phyloP scores from a whole-genome alignment of 805 yeast species.

The baker's yeast (Saccharomyces cerevisiae) region DNA sequence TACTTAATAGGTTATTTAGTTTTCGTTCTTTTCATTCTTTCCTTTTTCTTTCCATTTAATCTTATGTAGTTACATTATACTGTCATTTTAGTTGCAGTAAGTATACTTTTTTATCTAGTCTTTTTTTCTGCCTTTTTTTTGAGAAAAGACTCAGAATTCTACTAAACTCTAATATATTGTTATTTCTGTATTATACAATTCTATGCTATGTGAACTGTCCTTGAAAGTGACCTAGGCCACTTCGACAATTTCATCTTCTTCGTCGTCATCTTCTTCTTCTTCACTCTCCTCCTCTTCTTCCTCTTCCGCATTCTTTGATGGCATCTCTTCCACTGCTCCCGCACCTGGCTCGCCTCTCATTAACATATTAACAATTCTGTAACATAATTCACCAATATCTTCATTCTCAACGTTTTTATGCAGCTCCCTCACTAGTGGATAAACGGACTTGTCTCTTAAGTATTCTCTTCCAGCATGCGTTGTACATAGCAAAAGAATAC shows the following conservation, averaged over 20 bases:
- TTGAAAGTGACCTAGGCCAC: slow-evolving; percentile 19
- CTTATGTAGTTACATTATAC: neutral
- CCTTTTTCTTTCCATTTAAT: neutral
- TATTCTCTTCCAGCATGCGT: slow-evolving; percentile 65
- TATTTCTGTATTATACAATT: neutral
- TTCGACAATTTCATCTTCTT: slow-evolving; percentile 29
- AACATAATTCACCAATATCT: slow-evolving; percentile 60
- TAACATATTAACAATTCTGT: slow-evolving; percentile 77
- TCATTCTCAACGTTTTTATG: slow-evolving; percentile 50
- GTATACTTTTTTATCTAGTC: neutral
- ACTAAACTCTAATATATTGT: neutral
- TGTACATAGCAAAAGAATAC: slow-evolving; percentile 70
- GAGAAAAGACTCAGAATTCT: neutral
- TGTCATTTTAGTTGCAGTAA: too few species aligned
- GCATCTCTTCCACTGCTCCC: slow-evolving; percentile 40
- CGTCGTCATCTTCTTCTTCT: slow-evolving; percentile 19
- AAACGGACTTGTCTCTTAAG: slow-evolving; percentile 74
- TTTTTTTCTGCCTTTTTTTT: neutral
- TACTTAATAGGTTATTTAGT: neutral
- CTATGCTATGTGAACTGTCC: neutral
- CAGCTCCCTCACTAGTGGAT: slow-evolving; percentile 78
- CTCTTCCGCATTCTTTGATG: slow-evolving; percentile 40
- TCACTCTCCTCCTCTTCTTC: slow-evolving; percentile 33
- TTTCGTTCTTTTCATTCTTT: neutral
- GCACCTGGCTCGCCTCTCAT: slow-evolving; percentile 76